Evolutionary conservation across 2,329 filamentous ascomycete genomes (phyloP).

Genomic region (Sporothrix euskadiensis): DNA sequence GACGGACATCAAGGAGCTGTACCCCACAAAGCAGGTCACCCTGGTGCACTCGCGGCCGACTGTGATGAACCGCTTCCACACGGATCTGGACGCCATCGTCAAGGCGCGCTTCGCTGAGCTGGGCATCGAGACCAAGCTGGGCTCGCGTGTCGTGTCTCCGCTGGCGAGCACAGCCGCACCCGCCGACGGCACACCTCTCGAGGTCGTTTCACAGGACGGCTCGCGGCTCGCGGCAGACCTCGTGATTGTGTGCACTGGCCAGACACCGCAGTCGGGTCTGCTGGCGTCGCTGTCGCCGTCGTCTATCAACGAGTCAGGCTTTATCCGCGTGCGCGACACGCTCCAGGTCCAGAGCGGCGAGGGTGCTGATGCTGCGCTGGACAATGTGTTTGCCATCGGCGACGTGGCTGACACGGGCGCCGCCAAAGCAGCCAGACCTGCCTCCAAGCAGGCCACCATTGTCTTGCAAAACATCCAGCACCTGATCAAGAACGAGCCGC

Average conservation of each 20-base stretch:
- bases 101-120: conserved; percentile 28
- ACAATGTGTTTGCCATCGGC: conserved; percentile 62
- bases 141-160: conserved; percentile 24
- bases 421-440: conserved; percentile 38
- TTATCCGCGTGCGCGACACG: conserved; percentile 26
- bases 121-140: conserved; percentile 25
- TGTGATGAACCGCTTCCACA: conserved; percentile 39
- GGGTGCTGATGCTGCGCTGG: conserved; percentile 13
- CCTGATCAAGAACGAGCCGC: conserved; percentile 28
- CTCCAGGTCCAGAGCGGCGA: conserved; percentile 26
- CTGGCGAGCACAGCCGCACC: background rate
- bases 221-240: conserved; percentile 22
- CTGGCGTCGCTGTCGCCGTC: conserved; percentile 22
- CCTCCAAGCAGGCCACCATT: conserved; percentile 25
- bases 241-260: conserved; percentile 27
- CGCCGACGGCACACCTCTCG: background rate
- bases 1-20: conserved; percentile 42
- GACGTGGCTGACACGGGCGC: conserved; percentile 59
- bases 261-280: conserved; percentile 26
- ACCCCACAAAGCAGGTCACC: conserved; percentile 57
- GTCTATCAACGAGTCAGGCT: conserved; percentile 27
- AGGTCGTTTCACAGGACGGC: conserved; percentile 26
- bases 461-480: conserved; percentile 30
- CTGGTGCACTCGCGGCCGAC: conserved; percentile 59
- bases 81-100: conserved; percentile 26